Conservation (phyloP, 2,329 filamentous ascomycete genomes). For the Fusarium robinianum region DNA sequence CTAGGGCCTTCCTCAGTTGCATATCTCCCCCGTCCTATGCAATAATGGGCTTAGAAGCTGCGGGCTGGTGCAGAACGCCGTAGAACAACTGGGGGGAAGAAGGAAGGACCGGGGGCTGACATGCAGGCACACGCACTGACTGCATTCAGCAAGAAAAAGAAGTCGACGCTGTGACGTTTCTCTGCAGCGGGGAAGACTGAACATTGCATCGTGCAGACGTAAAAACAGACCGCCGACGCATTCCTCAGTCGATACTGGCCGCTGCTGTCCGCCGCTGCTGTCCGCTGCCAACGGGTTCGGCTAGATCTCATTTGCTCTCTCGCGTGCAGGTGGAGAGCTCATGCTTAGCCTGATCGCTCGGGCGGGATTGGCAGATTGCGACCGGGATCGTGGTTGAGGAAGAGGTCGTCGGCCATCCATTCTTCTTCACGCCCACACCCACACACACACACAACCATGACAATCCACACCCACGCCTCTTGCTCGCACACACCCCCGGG, state of each 20-base stretch:
- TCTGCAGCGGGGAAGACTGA: neutral
- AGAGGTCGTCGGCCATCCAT: slow-evolving; percentile 1
- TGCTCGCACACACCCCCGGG: slow-evolving; percentile 4
- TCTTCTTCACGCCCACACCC: neutral
- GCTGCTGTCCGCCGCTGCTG: neutral
- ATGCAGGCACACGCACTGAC: too few species aligned
- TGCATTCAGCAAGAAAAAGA: neutral
- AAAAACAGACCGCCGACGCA: slow-evolving; percentile 21
- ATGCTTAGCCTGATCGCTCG: slow-evolving; percentile 36
- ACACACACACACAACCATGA: neutral
- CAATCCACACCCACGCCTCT: neutral
- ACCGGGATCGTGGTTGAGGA: slow-evolving; percentile 16
- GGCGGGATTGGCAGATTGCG: slow-evolving; percentile 37
- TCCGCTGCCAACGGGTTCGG: slow-evolving; percentile 21
- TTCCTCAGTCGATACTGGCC: slow-evolving; percentile 29
- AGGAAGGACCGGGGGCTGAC: neutral
- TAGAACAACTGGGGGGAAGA: neutral
- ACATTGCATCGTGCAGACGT: neutral
- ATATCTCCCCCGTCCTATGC: too few species aligned
- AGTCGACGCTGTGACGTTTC: neutral
- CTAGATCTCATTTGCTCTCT: slow-evolving; percentile 37
- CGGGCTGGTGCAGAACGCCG: neutral
- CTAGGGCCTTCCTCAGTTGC: too few species aligned
- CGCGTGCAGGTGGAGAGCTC: slow-evolving; percentile 34
- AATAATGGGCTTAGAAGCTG: too few species aligned